A percentile compares a stretch with the other conserved stretches of the same genome.
These are phyloP conservation scores for Pleurotus giganteus DNA, from an alignment of 768 basidiomycete genomes.

Conservation along the genomic window DNA sequence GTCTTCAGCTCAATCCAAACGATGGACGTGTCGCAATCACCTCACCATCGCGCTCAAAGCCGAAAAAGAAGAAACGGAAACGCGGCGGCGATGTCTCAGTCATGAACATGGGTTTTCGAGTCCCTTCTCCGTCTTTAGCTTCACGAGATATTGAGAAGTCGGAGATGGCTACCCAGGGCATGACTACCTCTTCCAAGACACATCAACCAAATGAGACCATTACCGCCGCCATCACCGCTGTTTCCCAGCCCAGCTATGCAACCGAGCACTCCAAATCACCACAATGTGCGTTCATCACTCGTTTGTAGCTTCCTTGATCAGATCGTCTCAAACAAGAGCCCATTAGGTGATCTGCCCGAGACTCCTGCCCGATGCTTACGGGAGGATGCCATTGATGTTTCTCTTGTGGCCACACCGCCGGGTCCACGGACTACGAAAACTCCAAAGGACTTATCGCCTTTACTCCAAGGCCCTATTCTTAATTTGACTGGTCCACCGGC, in stretches of 20 bases:
- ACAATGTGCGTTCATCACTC: neutral
- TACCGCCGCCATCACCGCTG: neutral
- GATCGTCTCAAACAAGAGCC: neutral
- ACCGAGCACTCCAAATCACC: neutral
- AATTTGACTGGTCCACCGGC: constrained; percentile 54
- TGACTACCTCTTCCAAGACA: neutral
- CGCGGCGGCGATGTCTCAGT: neutral
- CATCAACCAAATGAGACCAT: neutral
- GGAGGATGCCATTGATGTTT: constrained; percentile 14
- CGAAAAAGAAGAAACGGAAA: constrained; percentile 25
- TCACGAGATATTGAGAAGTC: neutral
- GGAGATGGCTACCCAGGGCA: neutral
- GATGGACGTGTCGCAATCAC: neutral
- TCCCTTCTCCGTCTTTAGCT: neutral
- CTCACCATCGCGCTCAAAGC: constrained; percentile 14
- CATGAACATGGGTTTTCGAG: neutral
- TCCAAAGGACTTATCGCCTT: constrained; percentile 15
- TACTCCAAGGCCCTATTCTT: constrained; percentile 43
- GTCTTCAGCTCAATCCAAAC: neutral
- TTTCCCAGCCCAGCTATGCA: neutral
- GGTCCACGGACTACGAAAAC: neutral
- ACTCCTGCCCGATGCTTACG: neutral
- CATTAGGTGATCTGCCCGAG: neutral
- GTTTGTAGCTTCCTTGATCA: neutral
- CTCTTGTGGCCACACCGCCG: constrained; percentile 14